phyloP scores from a whole-genome alignment of 2,329 filamentous ascomycete species.

The Diaporthe ilicicola region DNA sequence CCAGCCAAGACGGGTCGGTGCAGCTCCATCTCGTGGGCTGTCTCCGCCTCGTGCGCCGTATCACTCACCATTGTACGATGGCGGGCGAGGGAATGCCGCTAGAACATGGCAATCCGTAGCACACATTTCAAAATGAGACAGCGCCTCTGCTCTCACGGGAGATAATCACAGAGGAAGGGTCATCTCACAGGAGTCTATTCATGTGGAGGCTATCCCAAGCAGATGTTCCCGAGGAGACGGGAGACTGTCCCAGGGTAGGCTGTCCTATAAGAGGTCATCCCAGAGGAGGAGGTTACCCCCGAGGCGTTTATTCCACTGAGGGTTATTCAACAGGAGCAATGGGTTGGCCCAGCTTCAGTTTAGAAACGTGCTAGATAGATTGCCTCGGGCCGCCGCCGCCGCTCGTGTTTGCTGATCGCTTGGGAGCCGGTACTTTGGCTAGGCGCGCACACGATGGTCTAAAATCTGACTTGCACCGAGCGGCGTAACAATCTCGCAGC shows the following conservation, averaged over 20 bases:
- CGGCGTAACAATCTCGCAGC: not conserved
- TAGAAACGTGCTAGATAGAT: not conserved
- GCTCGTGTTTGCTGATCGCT: not conserved
- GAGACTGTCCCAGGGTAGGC: no score
- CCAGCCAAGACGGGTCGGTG: slow-evolving; percentile 8
- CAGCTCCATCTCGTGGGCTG: slow-evolving; percentile 25
- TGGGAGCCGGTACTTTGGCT: not conserved
- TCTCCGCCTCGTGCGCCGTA: slow-evolving; percentile 20
- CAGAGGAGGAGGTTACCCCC: no score
- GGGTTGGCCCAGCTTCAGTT: not conserved
- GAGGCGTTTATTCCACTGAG: no score
- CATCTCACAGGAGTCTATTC: no score
- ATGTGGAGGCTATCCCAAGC: no score
- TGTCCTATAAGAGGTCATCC: no score
- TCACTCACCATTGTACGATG: not conserved
- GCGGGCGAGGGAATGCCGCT: slow-evolving; percentile 9
- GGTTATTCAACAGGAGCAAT: no score
- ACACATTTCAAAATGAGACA: slow-evolving; percentile 8
- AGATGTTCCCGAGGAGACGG: no score
- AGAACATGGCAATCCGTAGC: slow-evolving; percentile 13
- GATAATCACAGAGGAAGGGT: no score
- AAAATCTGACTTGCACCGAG: not conserved
- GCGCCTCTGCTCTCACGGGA: not conserved
- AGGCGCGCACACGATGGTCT: not conserved
- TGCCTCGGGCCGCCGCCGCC: not conserved